Evolutionary conservation across 1,284 basidiomycete genomes (phyloP), one percentile per base, ranked within the genome.

Genomic region (Abortiporus biennis): DNA sequence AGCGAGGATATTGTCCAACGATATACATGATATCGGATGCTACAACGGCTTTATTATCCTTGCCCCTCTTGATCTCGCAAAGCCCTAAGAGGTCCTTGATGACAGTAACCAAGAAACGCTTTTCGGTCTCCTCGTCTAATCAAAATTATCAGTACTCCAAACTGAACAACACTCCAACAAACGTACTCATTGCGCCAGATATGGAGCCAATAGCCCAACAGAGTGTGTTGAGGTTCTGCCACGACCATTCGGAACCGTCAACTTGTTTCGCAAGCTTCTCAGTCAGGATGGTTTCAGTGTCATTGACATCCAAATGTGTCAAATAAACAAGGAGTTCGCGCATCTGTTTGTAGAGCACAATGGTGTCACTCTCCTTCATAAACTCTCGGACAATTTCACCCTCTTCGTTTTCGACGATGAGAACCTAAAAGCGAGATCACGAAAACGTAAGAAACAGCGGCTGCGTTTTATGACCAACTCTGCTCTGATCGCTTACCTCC

Each of bases 1-100:
- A 99, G 24, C 96, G 84, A 39, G 96, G 96, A 61, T 99, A 99
- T 67, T 99, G 96, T 40, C 96, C 96, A 54, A 99, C 96, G 57
- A 99, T 99, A 67, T 99, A 99, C 96, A 99, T 99, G 70, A 99
- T 99, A 62, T 99, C 93, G 31, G 95, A 98, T 2, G 96, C 96
- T 48, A 99, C 96, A 47, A 99, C 94, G 1, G 96, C 96, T 65
- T 99, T 99, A 78, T 99, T 99, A 70, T 99, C 96, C 67, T 99
- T 99, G 39, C 96, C 96, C 41, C 95, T 86, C 69, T 99, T 99
- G 70, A 97, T 94, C 69, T 99, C 96, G 59, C 91, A 94, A 22
- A 99, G 67, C 2, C 96, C 95, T 8, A 99, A 76, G 13, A 99
- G 71, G 56, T 99, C 96, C 68, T 99, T 99, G 74, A 99, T 99